Evolutionary conservation across 345 rosid genomes (phyloP).

Genomic region (Erysimum cheiranthoides): DNA sequence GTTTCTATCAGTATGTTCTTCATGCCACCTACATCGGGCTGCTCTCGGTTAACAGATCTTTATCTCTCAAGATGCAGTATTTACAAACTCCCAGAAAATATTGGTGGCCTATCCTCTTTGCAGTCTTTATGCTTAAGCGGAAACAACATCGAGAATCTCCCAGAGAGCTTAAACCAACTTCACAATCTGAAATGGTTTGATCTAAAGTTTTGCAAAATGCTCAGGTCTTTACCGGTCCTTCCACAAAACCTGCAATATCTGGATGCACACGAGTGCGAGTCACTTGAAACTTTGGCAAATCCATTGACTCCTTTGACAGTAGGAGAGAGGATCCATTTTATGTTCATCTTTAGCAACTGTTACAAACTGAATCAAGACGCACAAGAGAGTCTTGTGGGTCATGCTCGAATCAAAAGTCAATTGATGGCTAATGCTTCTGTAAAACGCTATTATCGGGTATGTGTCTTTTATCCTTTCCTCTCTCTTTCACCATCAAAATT

Average conservation of each 20-base stretch:
- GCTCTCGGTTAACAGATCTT: constrained; percentile 35
- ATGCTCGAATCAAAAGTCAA: constrained; percentile 44
- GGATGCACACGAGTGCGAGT: constrained; percentile 39
- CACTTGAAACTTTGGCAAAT: constrained; percentile 39
- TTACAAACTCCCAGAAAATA: constrained; percentile 25
- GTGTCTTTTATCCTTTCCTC: neutral
- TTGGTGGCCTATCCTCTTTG: constrained; percentile 26
- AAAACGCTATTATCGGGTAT: constrained; percentile 30
- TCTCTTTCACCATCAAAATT: neutral
- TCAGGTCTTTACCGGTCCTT: constrained; percentile 43
- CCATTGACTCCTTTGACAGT: constrained; percentile 31
- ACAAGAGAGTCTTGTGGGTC: constrained; percentile 19
- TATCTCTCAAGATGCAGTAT: constrained; percentile 40
- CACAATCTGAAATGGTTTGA: constrained; percentile 32
- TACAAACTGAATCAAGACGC: constrained; percentile 42
- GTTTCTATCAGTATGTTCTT: constrained; percentile 23
- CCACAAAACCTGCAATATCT: constrained; percentile 34
- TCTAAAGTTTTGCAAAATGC: constrained; percentile 43
- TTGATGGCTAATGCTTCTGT: constrained; percentile 36
- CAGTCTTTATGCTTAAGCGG: constrained; percentile 33
- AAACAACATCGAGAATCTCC: constrained; percentile 41
- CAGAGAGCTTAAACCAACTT: constrained; percentile 38
- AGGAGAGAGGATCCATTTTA: constrained; percentile 32
- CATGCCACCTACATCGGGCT: constrained; percentile 32
- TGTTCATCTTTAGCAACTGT: constrained; percentile 47